These are phyloP conservation scores for Boletellus sp. DNA, from an alignment of 1,284 basidiomycete genomes.

Conservation along the genomic window DNA sequence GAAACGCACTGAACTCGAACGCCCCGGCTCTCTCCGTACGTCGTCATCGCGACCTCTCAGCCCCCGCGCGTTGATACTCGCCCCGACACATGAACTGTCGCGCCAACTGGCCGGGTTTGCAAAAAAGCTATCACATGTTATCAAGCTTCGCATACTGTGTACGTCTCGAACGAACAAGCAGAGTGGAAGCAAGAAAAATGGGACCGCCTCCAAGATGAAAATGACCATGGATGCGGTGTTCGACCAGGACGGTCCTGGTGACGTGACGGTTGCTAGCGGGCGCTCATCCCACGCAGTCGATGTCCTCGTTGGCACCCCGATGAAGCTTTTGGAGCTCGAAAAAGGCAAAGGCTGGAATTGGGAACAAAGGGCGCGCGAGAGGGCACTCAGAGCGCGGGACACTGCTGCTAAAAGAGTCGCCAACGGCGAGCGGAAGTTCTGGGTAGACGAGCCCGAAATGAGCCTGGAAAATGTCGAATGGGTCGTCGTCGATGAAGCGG, in stretches of 20 bases:
- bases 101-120: conserved; percentile 73
- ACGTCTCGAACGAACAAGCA: conserved; percentile 59
- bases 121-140: conserved; percentile 68
- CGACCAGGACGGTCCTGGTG: conserved; percentile 15
- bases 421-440: conserved; percentile 25
- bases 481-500: conserved; percentile 86
- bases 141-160: conserved; percentile 73
- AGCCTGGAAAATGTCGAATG: conserved; percentile 69
- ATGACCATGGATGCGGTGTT: conserved; percentile 19
- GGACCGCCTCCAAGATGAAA: conserved; percentile 52
- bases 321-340: conserved; percentile 70
- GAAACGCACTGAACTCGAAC: conserved; percentile 53
- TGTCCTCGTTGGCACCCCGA: conserved; percentile 74
- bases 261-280: conserved; percentile 14
- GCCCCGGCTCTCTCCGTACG: conserved; percentile 2
- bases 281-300: conserved; percentile 49
- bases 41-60: conserved; percentile 35
- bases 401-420: conserved; percentile 31
- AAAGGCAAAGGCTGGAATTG: conserved; percentile 65
- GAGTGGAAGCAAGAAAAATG: conserved; percentile 33
- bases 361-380: conserved; percentile 34
- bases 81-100: conserved; percentile 85
- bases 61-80: conserved; percentile 76
- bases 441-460: conserved; percentile 49
- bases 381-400: conserved; percentile 23